Evolutionary conservation across 768 basidiomycete genomes (phyloP).

Genomic region (Lactarius sp.): DNA sequence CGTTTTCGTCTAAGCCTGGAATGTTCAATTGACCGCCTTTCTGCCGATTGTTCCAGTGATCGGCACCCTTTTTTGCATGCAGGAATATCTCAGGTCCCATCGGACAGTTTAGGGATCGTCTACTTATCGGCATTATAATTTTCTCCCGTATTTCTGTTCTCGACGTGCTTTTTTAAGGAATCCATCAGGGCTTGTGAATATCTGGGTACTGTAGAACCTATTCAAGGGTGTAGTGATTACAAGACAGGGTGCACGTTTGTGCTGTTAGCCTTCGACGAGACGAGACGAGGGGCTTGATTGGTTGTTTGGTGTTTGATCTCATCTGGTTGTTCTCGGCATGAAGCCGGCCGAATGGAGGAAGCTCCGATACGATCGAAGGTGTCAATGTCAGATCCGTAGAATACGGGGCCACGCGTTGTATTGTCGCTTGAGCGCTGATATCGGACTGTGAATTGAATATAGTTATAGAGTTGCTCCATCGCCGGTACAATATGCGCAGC

Average conservation of each 20-base stretch:
- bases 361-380: constrained; percentile 3
- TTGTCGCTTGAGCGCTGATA: constrained; percentile 6
- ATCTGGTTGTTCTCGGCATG: not conserved
- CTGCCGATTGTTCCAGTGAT: constrained; percentile 14
- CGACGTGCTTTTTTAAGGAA: not conserved
- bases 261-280: not conserved
- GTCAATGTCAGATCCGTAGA: constrained; percentile 4
- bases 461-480: not conserved
- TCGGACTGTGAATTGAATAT: not conserved
- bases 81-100: not conserved
- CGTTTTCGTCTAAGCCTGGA: not conserved
- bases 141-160: not conserved
- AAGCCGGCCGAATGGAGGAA: not conserved
- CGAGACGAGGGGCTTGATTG: not conserved
- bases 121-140: constrained; percentile 4
- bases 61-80: not conserved
- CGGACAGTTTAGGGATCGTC: not conserved
- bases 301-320: not conserved
- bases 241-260: not conserved
- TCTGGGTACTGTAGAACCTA: not conserved
- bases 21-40: constrained; percentile 13
- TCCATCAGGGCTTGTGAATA: not conserved
- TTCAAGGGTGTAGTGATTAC: not conserved
- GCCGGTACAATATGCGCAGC: not conserved
- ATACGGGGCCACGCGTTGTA: constrained; percentile 5